A percentile compares a stretch with the other conserved stretches of the same genome.
Evolutionary conservation across 2,329 filamentous ascomycete species (phyloP).

Genomic region (Orbilia ellipsospora): DNA sequence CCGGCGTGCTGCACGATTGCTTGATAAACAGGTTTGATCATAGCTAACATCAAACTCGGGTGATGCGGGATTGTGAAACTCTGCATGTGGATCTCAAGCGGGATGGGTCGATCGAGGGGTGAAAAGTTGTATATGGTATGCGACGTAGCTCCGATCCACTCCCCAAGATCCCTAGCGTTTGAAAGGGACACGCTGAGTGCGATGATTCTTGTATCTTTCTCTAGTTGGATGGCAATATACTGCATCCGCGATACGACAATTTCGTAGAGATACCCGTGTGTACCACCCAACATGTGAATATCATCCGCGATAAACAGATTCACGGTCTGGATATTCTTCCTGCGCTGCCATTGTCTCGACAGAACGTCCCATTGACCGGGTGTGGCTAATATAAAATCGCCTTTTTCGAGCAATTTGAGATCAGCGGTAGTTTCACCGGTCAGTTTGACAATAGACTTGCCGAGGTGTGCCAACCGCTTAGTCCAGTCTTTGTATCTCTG

Average conservation of each 20-base stretch:
- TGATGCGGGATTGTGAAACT: conserved; percentile 96
- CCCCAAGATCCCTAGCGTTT: conserved; percentile 91
- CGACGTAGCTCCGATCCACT: conserved; percentile 98
- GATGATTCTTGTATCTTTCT: conserved; percentile 81
- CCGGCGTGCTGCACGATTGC: conserved; percentile 88
- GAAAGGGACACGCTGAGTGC: conserved; percentile 91
- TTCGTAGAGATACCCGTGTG: conserved; percentile 90
- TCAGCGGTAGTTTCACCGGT: conserved; percentile 93
- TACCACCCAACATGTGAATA: conserved; percentile 89
- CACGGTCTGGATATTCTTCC: conserved; percentile 92
- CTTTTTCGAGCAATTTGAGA: conserved; percentile 84
- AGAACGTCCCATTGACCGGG: conserved; percentile 95
- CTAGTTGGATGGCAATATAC: conserved; percentile 88
- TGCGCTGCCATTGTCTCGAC: conserved; percentile 93
- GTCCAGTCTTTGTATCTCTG: conserved; percentile 85
- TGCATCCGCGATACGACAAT: conserved; percentile 98
- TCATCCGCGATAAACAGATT: conserved; percentile 95
- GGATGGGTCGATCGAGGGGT: conserved; percentile 86
- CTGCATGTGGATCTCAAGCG: conserved; percentile 92
- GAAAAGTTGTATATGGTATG: conserved; percentile 99
- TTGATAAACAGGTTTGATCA: conserved; percentile 93
- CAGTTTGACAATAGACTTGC: conserved; percentile 90
- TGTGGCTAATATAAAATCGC: conserved; percentile 90
- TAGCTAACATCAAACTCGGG: conserved; percentile 96
- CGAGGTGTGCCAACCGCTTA: conserved; percentile 80